These are phyloP conservation scores for Naganishia sp. DNA, from an alignment of 1,284 basidiomycete genomes.

Conservation along the genomic window DNA sequence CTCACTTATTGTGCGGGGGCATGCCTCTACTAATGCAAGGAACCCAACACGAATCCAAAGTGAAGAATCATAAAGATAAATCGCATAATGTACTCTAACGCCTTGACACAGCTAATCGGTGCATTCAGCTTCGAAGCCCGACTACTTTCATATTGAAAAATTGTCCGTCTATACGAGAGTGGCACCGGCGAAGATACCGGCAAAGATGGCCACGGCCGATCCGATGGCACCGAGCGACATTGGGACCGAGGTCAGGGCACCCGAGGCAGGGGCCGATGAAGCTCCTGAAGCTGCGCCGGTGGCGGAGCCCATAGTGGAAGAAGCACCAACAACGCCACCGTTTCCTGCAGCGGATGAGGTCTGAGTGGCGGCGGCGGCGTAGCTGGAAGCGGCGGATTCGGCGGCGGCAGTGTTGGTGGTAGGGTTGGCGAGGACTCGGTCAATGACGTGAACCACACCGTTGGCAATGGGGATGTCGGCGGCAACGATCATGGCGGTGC, in stretches of 20 bases:
- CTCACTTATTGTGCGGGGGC: too few relatives aligned
- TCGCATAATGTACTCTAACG: too few relatives aligned
- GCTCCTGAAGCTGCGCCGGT: slow-evolving; percentile 2
- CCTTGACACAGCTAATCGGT: too few relatives aligned
- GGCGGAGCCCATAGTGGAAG: slow-evolving; percentile 16
- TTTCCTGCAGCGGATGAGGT: slow-evolving; percentile 24
- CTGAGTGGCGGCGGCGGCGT: slow-evolving; percentile 38
- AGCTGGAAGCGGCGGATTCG: slow-evolving; percentile 59
- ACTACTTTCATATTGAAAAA: too few relatives aligned
- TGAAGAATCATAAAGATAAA: too few relatives aligned
- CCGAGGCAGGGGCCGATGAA: neutral
- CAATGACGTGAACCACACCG: slow-evolving; percentile 72
- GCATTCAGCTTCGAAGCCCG: too few relatives aligned
- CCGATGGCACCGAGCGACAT: slow-evolving; percentile 3
- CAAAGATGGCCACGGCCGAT: slow-evolving; percentile 19
- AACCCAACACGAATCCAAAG: too few relatives aligned
- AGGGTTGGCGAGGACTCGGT: slow-evolving; percentile 64
- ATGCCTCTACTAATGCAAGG: too few relatives aligned
- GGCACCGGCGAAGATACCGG: slow-evolving; percentile 18
- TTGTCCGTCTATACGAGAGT: slow-evolving; percentile 1
- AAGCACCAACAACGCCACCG: slow-evolving; percentile 8
- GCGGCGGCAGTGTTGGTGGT: slow-evolving; percentile 60
- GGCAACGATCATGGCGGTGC: slow-evolving; percentile 62
- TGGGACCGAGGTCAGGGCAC: neutral
- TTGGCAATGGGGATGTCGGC: slow-evolving; percentile 68